Conservation (phyloP, 768 basidiomycete genomes). For the Nidularia sp. region DNA sequence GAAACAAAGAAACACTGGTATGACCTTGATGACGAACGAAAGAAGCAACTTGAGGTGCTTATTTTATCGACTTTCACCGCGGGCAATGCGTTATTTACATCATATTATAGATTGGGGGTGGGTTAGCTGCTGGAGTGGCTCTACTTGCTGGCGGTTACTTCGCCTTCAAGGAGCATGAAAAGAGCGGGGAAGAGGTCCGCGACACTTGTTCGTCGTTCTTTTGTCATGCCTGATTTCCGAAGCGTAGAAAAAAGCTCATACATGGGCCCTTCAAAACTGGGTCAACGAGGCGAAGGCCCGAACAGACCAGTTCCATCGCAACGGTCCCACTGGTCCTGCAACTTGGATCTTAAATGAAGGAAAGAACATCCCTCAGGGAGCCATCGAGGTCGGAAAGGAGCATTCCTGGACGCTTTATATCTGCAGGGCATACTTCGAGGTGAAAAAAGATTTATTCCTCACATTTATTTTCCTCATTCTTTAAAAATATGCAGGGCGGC, state of each 20-base stretch:
- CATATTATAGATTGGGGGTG: conserved; percentile 55
- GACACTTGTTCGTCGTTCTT: too few relatives aligned
- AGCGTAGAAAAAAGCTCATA: conserved; percentile 41
- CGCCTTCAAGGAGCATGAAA: conserved; percentile 53
- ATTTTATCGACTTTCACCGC: background rate
- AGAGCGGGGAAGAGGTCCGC: conserved; percentile 52
- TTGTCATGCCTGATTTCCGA: background rate
- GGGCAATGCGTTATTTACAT: conserved; percentile 1
- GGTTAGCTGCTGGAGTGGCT: conserved; percentile 51
- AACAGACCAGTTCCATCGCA: conserved; percentile 40
- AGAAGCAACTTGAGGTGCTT: conserved; percentile 55
- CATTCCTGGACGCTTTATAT: conserved; percentile 50
- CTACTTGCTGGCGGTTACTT: conserved; percentile 44
- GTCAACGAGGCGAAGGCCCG: conserved; percentile 50
- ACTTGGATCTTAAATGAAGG: conserved; percentile 65
- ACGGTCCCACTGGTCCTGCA: conserved; percentile 40
- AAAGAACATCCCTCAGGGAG: conserved; percentile 51
- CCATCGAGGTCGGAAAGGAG: conserved; percentile 56
- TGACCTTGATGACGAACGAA: conserved; percentile 48
- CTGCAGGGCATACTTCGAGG: conserved; percentile 56
- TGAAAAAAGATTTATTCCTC: conserved; percentile 19
- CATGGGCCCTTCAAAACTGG: conserved; percentile 54
- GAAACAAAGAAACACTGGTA: conserved; percentile 55
- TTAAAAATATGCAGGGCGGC: conserved; percentile 34
- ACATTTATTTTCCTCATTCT: background rate